Evolutionary conservation across 2,329 filamentous ascomycete genomes (phyloP).

Genomic region (Penicillium sclerotiorum): DNA sequence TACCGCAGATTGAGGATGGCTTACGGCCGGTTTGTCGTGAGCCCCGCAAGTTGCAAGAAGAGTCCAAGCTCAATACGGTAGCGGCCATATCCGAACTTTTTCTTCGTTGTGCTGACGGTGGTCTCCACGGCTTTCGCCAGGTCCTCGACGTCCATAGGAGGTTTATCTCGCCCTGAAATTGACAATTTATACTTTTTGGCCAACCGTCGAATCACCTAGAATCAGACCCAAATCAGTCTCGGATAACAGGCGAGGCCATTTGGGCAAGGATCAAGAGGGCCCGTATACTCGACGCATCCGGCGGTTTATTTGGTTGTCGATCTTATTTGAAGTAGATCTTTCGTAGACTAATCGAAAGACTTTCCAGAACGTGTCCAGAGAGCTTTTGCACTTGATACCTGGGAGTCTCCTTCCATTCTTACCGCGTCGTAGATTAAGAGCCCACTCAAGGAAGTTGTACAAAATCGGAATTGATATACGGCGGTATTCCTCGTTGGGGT

Average conservation of each 20-base stretch:
- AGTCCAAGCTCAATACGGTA: constrained; percentile 21
- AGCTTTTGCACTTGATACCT: constrained; percentile 12
- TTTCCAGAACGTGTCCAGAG: constrained; percentile 11
- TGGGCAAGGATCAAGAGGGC: constrained; percentile 6
- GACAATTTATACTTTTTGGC: constrained; percentile 24
- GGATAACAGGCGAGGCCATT: neutral
- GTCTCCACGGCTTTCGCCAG: constrained; percentile 19
- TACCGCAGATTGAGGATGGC: constrained; percentile 19
- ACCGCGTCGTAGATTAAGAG: constrained; percentile 18
- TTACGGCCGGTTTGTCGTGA: constrained; percentile 17
- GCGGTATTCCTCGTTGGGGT: constrained; percentile 17
- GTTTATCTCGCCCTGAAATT: constrained; percentile 15
- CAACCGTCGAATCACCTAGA: constrained; percentile 24
- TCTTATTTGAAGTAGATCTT: constrained; percentile 15
- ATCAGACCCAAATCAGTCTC: constrained; percentile 7
- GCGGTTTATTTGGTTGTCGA: constrained; percentile 18
- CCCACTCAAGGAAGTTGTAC: constrained; percentile 24
- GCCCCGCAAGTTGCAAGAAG: constrained; percentile 17
- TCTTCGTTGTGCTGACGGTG: constrained; percentile 16
- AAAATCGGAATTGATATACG: constrained; percentile 19
- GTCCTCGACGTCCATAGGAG: constrained; percentile 22
- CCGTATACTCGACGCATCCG: constrained; percentile 15
- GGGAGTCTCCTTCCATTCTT: constrained; percentile 20
- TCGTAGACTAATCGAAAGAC: constrained; percentile 11
- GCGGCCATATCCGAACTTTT: constrained; percentile 18